Evolutionary conservation across 2,329 filamentous ascomycete species (phyloP).

Genomic region (Amylocarpus encephaloides): DNA sequence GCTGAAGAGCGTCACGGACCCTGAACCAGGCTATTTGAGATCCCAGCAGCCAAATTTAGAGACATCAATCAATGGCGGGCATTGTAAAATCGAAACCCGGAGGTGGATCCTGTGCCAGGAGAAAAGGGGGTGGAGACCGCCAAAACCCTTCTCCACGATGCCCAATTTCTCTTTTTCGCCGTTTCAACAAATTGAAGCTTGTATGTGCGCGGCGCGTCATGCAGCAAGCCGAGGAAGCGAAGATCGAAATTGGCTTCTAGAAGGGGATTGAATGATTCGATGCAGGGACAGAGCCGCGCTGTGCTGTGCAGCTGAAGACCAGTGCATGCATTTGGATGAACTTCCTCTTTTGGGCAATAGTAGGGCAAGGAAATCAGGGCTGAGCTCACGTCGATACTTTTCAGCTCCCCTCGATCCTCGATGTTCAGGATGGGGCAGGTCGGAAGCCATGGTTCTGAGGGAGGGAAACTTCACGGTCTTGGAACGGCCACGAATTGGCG

Average conservation of each 20-base stretch:
- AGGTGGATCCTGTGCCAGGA: background rate
- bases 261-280: conserved; percentile 4
- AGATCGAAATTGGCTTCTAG: conserved; percentile 7
- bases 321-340: background rate
- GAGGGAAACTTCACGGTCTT: background rate
- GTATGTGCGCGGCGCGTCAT: conserved; percentile 3
- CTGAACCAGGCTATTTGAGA: background rate
- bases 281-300: background rate
- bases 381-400: background rate
- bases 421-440: background rate
- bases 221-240: conserved; percentile 4
- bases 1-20: background rate
- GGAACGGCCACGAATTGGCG: background rate
- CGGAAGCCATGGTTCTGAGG: no score
- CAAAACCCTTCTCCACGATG: background rate
- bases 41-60: background rate
- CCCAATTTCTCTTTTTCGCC: background rate
- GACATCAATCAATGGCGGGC: background rate
- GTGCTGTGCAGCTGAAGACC: background rate
- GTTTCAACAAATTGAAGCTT: conserved; percentile 2
- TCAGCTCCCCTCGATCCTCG: background rate
- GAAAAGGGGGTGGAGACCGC: background rate
- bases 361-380: background rate
- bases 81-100: background rate
- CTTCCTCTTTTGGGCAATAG: background rate